phyloP scores from a whole-genome alignment of 108 stramenopile species.

The Conticribra weissflogii region DNA sequence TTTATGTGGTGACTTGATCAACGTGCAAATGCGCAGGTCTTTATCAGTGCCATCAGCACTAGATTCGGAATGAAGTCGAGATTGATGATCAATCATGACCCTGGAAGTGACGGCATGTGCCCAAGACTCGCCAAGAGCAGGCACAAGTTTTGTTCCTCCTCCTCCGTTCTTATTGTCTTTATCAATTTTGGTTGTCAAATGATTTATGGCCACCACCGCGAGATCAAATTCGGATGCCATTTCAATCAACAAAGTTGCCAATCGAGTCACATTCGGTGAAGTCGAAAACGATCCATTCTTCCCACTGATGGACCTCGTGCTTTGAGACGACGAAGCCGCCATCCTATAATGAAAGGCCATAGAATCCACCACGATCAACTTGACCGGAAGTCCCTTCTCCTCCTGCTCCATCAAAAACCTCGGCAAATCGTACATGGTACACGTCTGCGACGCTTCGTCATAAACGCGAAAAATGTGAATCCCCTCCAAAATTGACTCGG shows the following conservation, averaged over 20 bases:
- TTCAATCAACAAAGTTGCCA: slow-evolving; percentile 75
- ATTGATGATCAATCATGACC: slow-evolving; percentile 59
- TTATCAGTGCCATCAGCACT: slow-evolving; percentile 6
- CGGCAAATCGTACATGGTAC: slow-evolving; percentile 73
- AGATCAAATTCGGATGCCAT: slow-evolving; percentile 67
- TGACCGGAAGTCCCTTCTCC: slow-evolving; percentile 53
- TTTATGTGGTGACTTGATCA: slow-evolving; percentile 80
- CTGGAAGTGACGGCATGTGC: slow-evolving; percentile 93
- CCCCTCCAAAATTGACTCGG: slow-evolving; percentile 69
- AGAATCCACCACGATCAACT: slow-evolving; percentile 89
- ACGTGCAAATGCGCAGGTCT: slow-evolving; percentile 50
- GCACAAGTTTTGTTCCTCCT: slow-evolving; percentile 57
- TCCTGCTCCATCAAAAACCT: slow-evolving; percentile 47
- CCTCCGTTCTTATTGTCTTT: slow-evolving; percentile 20
- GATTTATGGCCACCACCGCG: slow-evolving; percentile 92
- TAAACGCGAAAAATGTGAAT: slow-evolving; percentile 95
- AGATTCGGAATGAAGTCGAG: slow-evolving; percentile 9
- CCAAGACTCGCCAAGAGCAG: slow-evolving; percentile 95
- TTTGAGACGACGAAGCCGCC: slow-evolving; percentile 11
- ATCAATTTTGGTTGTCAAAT: slow-evolving; percentile 89
- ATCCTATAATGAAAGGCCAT: slow-evolving; percentile 95
- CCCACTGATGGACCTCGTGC: slow-evolving; percentile 1
- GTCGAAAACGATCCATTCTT: slow-evolving; percentile 50
- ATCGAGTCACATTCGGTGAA: slow-evolving; percentile 63
- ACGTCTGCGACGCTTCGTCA: slow-evolving; percentile 82